Evolutionary conservation across 768 basidiomycete genomes (phyloP).

Genomic region (Leucosporidium scottii): DNA sequence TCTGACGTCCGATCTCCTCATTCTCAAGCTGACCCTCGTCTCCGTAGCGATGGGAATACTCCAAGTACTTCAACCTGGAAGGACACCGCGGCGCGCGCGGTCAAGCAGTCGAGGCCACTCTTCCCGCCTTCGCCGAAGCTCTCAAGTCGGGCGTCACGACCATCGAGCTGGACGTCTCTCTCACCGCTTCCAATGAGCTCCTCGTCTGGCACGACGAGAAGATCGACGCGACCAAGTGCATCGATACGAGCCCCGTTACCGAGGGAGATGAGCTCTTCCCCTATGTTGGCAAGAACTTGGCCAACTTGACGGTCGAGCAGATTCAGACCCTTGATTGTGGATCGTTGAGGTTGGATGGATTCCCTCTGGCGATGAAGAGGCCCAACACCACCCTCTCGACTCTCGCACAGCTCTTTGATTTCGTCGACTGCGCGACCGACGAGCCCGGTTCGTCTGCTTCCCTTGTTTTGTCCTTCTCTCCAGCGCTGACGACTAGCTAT

Average conservation of each 20-base stretch:
- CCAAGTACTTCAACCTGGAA: too few species aligned
- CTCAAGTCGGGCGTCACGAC: conserved; percentile 13
- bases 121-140: conserved; percentile 21
- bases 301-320: conserved; percentile 31
- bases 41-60: too few species aligned
- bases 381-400: conserved; percentile 3
- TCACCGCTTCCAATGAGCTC: conserved; percentile 16
- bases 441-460: too few species aligned
- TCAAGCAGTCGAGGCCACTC: neutral
- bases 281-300: conserved; percentile 11
- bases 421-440: neutral
- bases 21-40: too few species aligned
- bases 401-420: conserved; percentile 1
- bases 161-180: conserved; percentile 23
- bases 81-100: too few species aligned
- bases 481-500: too few species aligned
- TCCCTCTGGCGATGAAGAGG: neutral
- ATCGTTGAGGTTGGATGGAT: conserved; percentile 2
- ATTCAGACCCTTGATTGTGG: conserved; percentile 27
- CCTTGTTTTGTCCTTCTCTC: too few species aligned
- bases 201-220: conserved; percentile 28
- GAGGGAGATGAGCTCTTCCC: neutral
- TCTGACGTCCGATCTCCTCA: too few species aligned
- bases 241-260: neutral
- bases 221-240: conserved; percentile 1